Percentiles rank a stretch among this genome's conserved stretches.
Conservation (phyloP, 768 basidiomycete species). For the Filobasidium floriforme region DNA sequence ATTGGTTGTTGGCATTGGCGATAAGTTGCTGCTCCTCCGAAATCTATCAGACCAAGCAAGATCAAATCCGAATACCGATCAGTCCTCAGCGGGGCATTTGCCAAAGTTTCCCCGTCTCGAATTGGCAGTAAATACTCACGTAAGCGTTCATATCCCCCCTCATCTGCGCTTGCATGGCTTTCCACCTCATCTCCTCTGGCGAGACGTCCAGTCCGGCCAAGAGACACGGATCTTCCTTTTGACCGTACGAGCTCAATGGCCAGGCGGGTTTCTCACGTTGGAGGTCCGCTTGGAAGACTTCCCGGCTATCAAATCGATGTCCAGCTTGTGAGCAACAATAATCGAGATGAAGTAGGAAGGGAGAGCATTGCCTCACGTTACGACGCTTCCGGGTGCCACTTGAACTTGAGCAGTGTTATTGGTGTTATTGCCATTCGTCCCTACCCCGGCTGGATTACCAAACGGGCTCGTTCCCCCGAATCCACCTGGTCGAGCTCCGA, state of each 20-base stretch:
- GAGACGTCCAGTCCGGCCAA: slow-evolving; percentile 63
- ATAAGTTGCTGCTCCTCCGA: slow-evolving; percentile 19
- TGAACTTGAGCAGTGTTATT: background rate
- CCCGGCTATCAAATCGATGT: slow-evolving; percentile 49
- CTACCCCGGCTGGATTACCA: background rate
- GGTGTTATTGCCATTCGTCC: too few relatives aligned
- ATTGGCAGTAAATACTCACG: slow-evolving; percentile 48
- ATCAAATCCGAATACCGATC: background rate
- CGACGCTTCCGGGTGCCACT: background rate
- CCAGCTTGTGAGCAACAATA: background rate
- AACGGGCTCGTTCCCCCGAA: slow-evolving; percentile 3
- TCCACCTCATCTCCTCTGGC: slow-evolving; percentile 68
- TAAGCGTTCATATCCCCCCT: slow-evolving; percentile 59
- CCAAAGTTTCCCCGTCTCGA: too few relatives aligned
- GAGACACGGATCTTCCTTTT: slow-evolving; percentile 65
- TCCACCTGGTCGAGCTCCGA: background rate
- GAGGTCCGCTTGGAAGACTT: slow-evolving; percentile 61
- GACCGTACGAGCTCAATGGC: slow-evolving; percentile 70
- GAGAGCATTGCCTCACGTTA: background rate
- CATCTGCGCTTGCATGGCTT: slow-evolving; percentile 55
- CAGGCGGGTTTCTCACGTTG: slow-evolving; percentile 66
- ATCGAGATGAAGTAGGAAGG: background rate
- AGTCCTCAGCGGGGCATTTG: too few relatives aligned
- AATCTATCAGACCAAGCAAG: slow-evolving; percentile 7
- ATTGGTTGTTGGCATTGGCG: slow-evolving; percentile 6